Evolutionary conservation across 192 early-diverging fungal species (phyloP).

Genomic region (Geranomyces variabilis): DNA sequence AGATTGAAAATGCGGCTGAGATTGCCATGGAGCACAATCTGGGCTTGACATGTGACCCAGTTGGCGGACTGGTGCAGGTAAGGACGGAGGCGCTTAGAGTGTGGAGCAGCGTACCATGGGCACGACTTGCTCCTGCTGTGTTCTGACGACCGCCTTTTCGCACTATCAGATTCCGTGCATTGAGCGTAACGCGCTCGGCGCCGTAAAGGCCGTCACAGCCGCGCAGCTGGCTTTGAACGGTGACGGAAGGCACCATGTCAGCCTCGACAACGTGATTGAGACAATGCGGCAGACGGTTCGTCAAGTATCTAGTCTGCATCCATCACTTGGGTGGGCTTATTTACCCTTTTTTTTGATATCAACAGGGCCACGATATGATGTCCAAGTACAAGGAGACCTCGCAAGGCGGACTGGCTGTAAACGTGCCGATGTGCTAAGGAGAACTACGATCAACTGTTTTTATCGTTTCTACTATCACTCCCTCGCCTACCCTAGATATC

Average conservation of each 20-base stretch:
- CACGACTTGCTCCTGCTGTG: no score
- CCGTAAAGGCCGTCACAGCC: constrained; percentile 95
- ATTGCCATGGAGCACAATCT: constrained; percentile 80
- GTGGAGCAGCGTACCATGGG: no score
- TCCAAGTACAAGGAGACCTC: constrained; percentile 97
- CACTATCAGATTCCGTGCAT: constrained; percentile 96
- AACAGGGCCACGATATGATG: constrained; percentile 80
- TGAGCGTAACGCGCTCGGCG: constrained; percentile 91
- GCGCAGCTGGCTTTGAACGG: constrained; percentile 94
- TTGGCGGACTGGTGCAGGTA: constrained; percentile 78
- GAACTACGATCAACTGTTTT: background rate
- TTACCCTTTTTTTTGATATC: background rate
- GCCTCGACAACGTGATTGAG: constrained; percentile 91
- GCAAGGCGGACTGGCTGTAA: constrained; percentile 90
- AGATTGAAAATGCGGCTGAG: constrained; percentile 95
- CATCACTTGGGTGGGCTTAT: background rate
- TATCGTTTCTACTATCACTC: no score
- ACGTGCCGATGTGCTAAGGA: constrained; percentile 70
- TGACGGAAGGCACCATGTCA: constrained; percentile 87
- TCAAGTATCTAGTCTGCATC: background rate
- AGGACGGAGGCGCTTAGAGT: background rate
- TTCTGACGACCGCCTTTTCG: no score
- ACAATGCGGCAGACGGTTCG: constrained; percentile 83
- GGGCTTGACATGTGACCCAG: constrained; percentile 70
- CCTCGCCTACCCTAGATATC: no score